Conservation (phyloP, 768 basidiomycete genomes). For the Hebeloma cylindrosporum region DNA sequence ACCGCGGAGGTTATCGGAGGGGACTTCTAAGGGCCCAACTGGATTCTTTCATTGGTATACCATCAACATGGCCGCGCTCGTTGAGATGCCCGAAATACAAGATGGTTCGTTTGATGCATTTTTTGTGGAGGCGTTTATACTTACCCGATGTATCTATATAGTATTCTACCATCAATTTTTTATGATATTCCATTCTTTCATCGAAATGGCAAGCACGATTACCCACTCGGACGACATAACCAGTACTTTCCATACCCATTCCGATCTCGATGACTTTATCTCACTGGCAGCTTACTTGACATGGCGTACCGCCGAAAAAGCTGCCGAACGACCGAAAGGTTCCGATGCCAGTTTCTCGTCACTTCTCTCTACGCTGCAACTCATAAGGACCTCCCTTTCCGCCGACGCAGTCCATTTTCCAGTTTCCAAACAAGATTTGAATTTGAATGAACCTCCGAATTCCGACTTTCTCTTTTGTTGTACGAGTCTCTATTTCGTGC, state of each 20-base stretch:
- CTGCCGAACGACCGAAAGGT: neutral
- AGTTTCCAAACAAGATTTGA: neutral
- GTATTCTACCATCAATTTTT: conserved; percentile 18
- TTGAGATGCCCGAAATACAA: conserved; percentile 8
- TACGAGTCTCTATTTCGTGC: conserved; percentile 12
- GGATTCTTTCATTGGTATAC: conserved; percentile 23
- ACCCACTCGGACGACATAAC: neutral
- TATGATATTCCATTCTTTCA: conserved; percentile 15
- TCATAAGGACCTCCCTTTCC: conserved; percentile 1
- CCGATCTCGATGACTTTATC: conserved; percentile 20
- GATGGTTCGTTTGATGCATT: conserved; percentile 8
- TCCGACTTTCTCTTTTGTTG: conserved; percentile 18
- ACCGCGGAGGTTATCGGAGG: conserved; percentile 3
- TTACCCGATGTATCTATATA: neutral
- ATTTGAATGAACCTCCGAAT: no score
- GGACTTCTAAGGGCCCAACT: conserved; percentile 6
- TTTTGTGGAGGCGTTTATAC: neutral
- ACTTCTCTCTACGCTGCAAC: conserved; percentile 6
- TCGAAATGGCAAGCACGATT: conserved; percentile 4
- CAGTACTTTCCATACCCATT: conserved; percentile 16
- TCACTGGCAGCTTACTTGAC: conserved; percentile 18
- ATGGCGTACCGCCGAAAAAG: conserved; percentile 13
- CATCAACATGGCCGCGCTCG: conserved; percentile 16
- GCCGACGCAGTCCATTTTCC: neutral
- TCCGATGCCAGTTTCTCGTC: conserved; percentile 2